Base-by-base conservation (phyloP, 2,329 filamentous ascomycete species). In the Beauveria asiatica region DNA sequence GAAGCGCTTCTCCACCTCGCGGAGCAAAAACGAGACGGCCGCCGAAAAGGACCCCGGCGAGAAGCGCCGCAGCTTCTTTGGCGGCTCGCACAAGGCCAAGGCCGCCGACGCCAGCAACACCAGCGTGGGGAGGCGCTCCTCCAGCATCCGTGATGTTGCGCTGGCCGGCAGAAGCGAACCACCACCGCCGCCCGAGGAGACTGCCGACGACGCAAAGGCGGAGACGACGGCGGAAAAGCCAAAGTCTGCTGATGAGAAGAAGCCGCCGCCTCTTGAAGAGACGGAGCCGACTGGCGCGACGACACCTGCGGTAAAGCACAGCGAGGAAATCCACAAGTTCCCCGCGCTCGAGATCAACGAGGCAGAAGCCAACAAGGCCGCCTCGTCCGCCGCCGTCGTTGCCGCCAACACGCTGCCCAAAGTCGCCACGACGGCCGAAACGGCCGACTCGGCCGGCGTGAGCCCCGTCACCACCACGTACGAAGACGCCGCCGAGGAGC, bases 121-220 rank as follows among this genome's bases (percentile, higher is more conserved):
- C 4, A 80, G 76, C 59, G 65, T 79, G 1, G 76, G 75, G 10
- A 73, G 74, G 33, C 72, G 73, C 16, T 70, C 75, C 2, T 69
- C 69, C 3, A 80, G 77, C 62, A 73, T 80, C 65, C 73, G 76
- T 19, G 78, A 80, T 52, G 75, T 80, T 8, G 77, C 78, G 0
- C 67, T 80, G 62, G 78, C 77, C 0, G 76, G 78, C 9, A 70
- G 72, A 59, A 65, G 66, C 30, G 64, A 64, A 5, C 60, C 68
- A n/a, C n/a, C n/a, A n/a, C n/a, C n/a, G n/a, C n/a, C n/a, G n/a
- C n/a, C n/a, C 4, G 66, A 70, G 5, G 63, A 66, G 7, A 3
- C 52, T 6, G 53, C 53, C 16, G 63, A 66, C 2, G 4, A 67
- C 73, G n/a, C n/a, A n/a, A 65, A 25, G 5, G 25, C 25, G 5